Evolutionary conservation across 2,329 filamentous ascomycete genomes (phyloP), one percentile per base, ranked within the genome.

Genomic region (Cercospora beticola): DNA sequence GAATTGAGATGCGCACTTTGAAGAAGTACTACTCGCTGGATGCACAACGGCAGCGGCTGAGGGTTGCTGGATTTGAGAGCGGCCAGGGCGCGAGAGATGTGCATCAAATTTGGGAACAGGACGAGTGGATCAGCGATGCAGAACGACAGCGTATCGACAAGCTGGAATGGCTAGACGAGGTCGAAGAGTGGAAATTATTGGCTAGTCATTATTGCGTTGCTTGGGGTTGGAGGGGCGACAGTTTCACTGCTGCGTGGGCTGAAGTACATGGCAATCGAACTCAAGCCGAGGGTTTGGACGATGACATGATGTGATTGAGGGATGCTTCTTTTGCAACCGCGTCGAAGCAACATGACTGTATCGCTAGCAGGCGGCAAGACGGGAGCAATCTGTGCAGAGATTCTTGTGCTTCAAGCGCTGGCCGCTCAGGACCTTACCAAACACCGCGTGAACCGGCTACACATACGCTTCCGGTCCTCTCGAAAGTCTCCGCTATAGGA

Each of bases 151-250:
- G 94, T 59, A 88, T 98, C 1, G 90, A 94, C 71, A 80, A 82
- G 10, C 79, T 97, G 28, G 94, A 99, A 79, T 93, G 95, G 75
- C 80, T 99, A 70, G 95, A 99, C 81, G 95, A 99, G 81, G 86
- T 97, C 26, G 95, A 99, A 80, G 95, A 99, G 82, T 97, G 95
- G 91, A 86, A 90, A 75, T 80, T 99, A 73, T 81, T 99, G 74
- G 92, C 93, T 0, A 88, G 86, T 72, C 95, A 99, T 83, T 99
- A 99, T 76, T 89, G 94, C 71, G 86, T 99, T 54, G 89, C 89
- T 4, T 98, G 94, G 94, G 95, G 90, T 1, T 96, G 91, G 87
- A 89, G 87, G 74, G 88, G 69, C 1, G 70, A 75, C 14, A 57
- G 60, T 8, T 75, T 76, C 59, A 62, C 54, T 4, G 43, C 71